These are phyloP conservation scores for Colletotrichum sojae DNA, from an alignment of 2,329 filamentous ascomycete species.

Conservation along the genomic window DNA sequence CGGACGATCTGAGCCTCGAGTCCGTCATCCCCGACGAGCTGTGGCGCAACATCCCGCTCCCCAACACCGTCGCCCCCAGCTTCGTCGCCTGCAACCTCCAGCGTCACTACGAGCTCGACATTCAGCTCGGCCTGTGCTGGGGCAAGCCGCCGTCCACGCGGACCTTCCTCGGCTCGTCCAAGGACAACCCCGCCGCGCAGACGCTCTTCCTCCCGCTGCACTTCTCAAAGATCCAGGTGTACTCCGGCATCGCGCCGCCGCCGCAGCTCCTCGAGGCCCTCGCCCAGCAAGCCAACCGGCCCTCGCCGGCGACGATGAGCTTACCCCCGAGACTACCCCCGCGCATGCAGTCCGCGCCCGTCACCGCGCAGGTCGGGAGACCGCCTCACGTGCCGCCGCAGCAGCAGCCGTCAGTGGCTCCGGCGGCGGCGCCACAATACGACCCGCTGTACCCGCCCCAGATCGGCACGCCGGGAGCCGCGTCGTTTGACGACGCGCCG, in stretches of 20 bases:
- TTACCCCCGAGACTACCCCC: slow-evolving; percentile 55
- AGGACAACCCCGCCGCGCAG: slow-evolving; percentile 60
- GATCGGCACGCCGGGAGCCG: slow-evolving; percentile 60
- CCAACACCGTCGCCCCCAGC: slow-evolving; percentile 87
- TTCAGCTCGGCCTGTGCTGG: slow-evolving; percentile 84
- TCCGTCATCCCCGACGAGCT: slow-evolving; percentile 77
- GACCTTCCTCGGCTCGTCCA: slow-evolving; percentile 48
- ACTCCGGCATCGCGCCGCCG: slow-evolving; percentile 89
- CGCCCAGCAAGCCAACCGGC: slow-evolving; percentile 46
- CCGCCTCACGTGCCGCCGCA: slow-evolving; percentile 45
- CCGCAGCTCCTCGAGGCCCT: slow-evolving; percentile 79
- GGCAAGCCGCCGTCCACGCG: slow-evolving; percentile 64
- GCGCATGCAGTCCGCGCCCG: slow-evolving; percentile 47
- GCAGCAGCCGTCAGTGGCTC: slow-evolving; percentile 40
- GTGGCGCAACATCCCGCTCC: slow-evolving; percentile 81
- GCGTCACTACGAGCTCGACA: slow-evolving; percentile 85
- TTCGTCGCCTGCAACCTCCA: slow-evolving; percentile 92
- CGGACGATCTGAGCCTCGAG: slow-evolving; percentile 74
- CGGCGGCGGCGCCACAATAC: slow-evolving; percentile 45
- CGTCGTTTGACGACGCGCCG: slow-evolving; percentile 80
- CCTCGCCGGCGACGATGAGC: slow-evolving; percentile 55
- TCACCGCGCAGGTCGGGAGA: slow-evolving; percentile 34
- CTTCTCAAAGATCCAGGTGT: slow-evolving; percentile 82
- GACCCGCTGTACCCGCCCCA: slow-evolving; percentile 74
- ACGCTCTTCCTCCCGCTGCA: slow-evolving; percentile 83